phyloP scores from a whole-genome alignment of 148 eudicot species.

The Dysphania ambrosioides region DNA sequence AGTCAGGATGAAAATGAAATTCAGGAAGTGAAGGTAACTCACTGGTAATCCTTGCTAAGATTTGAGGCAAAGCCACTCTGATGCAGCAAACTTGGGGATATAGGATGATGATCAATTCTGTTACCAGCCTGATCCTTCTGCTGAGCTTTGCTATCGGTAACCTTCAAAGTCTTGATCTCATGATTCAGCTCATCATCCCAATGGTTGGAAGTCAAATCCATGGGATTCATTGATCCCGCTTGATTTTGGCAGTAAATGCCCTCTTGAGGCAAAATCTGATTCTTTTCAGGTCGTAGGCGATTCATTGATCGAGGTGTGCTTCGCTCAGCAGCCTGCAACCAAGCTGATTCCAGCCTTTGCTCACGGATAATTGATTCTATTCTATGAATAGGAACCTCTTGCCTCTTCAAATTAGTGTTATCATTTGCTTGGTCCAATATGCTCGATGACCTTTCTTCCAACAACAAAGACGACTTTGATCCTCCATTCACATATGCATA shows the following conservation, averaged over 20 bases:
- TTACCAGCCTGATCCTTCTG: conserved; percentile 51
- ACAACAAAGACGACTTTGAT: conserved; percentile 29
- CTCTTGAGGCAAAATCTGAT: conserved; percentile 81
- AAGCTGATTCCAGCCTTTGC: conserved; percentile 92
- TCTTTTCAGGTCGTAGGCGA: conserved; percentile 59
- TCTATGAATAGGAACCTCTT: conserved; percentile 68
- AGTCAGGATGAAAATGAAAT: background rate
- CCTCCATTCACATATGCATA: conserved; percentile 30
- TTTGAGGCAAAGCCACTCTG: conserved; percentile 47
- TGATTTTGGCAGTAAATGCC: conserved; percentile 39
- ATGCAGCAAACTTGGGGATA: conserved; percentile 89
- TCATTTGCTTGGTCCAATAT: conserved; percentile 29
- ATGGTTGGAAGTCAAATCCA: conserved; percentile 49
- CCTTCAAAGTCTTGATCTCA: conserved; percentile 63
- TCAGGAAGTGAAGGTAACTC: conserved; percentile 28
- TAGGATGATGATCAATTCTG: conserved; percentile 48
- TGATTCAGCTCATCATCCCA: conserved; percentile 73
- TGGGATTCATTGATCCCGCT: conserved; percentile 31
- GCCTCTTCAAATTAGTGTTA: conserved; percentile 30
- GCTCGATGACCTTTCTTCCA: conserved; percentile 34
- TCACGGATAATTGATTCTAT: conserved; percentile 88
- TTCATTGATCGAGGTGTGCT: conserved; percentile 77
- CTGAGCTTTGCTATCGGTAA: conserved; percentile 42
- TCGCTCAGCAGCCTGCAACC: conserved; percentile 89
- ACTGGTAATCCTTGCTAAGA: conserved; percentile 69